phyloP scores from a whole-genome alignment of 768 basidiomycete genomes.

The Myochromella boudieri region DNA sequence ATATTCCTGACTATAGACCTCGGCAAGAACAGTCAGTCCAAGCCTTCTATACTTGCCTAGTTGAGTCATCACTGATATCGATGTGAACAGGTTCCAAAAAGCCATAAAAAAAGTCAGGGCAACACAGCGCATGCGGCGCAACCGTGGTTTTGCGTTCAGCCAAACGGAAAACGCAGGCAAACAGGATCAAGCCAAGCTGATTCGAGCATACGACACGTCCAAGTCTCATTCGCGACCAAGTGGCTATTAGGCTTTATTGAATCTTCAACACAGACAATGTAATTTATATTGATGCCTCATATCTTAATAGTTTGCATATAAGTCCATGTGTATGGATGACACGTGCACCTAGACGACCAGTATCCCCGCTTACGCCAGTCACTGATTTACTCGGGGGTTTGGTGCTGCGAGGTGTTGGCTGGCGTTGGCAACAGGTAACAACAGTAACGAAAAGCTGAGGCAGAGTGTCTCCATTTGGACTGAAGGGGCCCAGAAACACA shows the following conservation, averaged over 20 bases:
- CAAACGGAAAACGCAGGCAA: conserved; percentile 86
- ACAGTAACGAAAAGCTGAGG: no score
- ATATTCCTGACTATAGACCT: conserved; percentile 94
- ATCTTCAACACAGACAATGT: conserved; percentile 30
- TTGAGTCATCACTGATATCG: conserved; percentile 8
- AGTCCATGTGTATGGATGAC: conserved; percentile 7
- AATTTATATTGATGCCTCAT: conserved; percentile 29
- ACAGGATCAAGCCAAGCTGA: conserved; percentile 85
- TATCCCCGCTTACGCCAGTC: no score
- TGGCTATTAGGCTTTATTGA: conserved; percentile 54
- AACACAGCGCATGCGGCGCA: conserved; percentile 93
- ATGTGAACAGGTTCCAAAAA: conserved; percentile 79
- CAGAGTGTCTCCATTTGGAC: neutral
- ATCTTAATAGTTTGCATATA: conserved; percentile 16
- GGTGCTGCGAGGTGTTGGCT: no score
- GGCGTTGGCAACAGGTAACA: no score
- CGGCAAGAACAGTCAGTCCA: conserved; percentile 91
- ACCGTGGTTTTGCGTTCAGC: conserved; percentile 96
- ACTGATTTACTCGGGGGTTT: no score
- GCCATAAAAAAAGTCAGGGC: conserved; percentile 99
- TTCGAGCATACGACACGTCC: conserved; percentile 86
- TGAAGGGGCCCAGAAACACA: conserved; percentile 4
- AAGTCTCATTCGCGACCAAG: conserved; percentile 69
- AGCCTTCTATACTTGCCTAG: neutral
- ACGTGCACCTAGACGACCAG: no score